Base-by-base conservation (phyloP, 2,329 filamentous ascomycete species). In the Chrysosporium keratinophilum region DNA sequence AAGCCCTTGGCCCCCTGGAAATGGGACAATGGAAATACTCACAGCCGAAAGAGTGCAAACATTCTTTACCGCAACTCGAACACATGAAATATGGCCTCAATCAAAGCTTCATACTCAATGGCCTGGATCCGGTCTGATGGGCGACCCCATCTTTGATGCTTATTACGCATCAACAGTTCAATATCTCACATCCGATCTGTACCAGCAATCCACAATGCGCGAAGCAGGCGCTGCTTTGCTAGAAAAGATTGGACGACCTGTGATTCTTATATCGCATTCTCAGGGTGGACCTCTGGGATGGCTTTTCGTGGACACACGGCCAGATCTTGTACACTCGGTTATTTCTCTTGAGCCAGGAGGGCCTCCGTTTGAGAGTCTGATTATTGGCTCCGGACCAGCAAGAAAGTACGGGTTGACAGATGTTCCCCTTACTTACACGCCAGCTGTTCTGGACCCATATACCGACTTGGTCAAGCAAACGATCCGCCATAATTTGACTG, bases 331-430 rank as follows among this genome's bases (percentile, higher is more conserved):
- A 1, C 71, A 71, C 17, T 73, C 66, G 0, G 71, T 80, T 17
- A 63, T 82, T 1, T 69, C 73, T 0, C 57, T 82, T 11, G 79
- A 82, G 59, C 78, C 78, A 0, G 62, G 67, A 3, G 78, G 78
- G 0, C 78, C 78, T 1, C 78, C 77, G 0, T 79, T 75, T 57
- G 64, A 58, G 20, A 71, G 76, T n/a, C 64, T 63, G 11, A 63
- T 69, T 19, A 66, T 73, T 19, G 66, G 63, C 10, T 64, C 60
- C 17, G 61, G 59, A 0, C 56, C 67, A 1, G 65, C 65, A 3
- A 62, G 54, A 28, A 59, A 66, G 0, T 80, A 69, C 59, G 78
- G 76, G 0, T 55, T 79, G 3, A 70, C 75, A 5, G 69, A 75
- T 42, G 68, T 74, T 12, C 71, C 74, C 0, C 56, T 80, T 17